These are phyloP conservation scores for Wakefieldia striispora DNA, from an alignment of 768 basidiomycete genomes.

Conservation along the genomic window DNA sequence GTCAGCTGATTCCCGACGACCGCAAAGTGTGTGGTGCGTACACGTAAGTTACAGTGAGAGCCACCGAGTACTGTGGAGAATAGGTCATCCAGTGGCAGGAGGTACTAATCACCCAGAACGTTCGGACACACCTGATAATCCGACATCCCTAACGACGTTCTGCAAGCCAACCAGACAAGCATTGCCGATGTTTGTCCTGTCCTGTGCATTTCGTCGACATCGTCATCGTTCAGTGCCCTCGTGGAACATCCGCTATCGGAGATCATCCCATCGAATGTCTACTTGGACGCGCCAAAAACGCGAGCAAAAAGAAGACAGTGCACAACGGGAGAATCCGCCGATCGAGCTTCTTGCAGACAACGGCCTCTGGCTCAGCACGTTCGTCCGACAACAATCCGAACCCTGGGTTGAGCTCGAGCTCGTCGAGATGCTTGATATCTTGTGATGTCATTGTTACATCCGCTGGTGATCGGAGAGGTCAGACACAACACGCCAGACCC, in stretches of 20 bases:
- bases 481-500: no score
- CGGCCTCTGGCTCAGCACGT: constrained; percentile 28
- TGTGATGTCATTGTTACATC: neutral
- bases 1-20: neutral
- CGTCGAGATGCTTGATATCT: constrained; percentile 2
- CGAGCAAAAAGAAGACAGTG: constrained; percentile 49
- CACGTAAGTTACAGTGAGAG: constrained; percentile 31
- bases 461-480: no score
- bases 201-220: constrained; percentile 16
- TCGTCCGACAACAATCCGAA: constrained; percentile 8
- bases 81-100: neutral
- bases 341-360: constrained; percentile 51
- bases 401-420: neutral
- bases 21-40: constrained; percentile 6
- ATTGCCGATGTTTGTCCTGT: constrained; percentile 50
- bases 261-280: no score
- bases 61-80: constrained; percentile 32
- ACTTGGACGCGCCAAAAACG: constrained; percentile 43
- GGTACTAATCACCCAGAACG: neutral
- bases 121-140: constrained; percentile 22
- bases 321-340: constrained; percentile 46
- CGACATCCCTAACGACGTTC: constrained; percentile 39
- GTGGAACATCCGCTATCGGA: no score
- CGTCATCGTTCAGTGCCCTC: no score
- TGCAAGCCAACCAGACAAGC: constrained; percentile 62